Evolutionary conservation across 176 grass and related monocot species (phyloP), one percentile per base, ranked within the genome.

Genomic region (sorghum (Sorghum bicolor)): DNA sequence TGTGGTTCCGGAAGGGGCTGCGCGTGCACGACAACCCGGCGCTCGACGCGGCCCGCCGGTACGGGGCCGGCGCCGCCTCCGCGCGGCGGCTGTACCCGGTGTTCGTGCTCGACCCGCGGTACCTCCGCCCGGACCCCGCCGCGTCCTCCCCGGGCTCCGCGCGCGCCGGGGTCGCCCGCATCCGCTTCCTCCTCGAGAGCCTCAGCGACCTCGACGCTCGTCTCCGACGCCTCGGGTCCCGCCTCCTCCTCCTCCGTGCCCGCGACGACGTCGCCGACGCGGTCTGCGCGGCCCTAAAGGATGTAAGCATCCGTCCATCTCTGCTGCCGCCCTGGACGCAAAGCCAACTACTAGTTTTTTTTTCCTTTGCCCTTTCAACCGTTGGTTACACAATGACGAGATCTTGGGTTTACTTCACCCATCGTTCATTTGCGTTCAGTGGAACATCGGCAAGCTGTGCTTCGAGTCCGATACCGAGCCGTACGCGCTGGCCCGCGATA

Each of bases 11-110:
- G 60, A 95, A 95, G 85, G 96, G 93, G 9, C 82, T 98, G 22
- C 90, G 93, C 20, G 83, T 98, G 53, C 93, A 98, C 83, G 96
- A 98, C 87, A 98, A 98, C 80, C 96, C 96, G 17, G 93, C 91
- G 28, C 91, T 95, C 13, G 91, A 98, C 32, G 80, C 67, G 11
- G 93, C 91, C 36, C 83, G 85, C 31, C 67, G 90, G 1, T 25
- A 64, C 24, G 82, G 77, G 6, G 60, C 32, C 14, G 25, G 44
- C 44, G 47, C 47, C 47, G 15, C 33, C 76, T n/a, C 83, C 47
- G 75, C 37, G 13, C 80, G 88, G 78, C 87, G 87, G 78, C 87
- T 98, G 30, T 98, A 91, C 83, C 96, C 93, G 15, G 92, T 95
- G 40, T 98, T 98, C 76, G 96, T 98, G 64, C 91, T 98, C 53